phyloP scores from a whole-genome alignment of 2,329 filamentous ascomycete genomes.

The Thermoascus crustaceus region DNA sequence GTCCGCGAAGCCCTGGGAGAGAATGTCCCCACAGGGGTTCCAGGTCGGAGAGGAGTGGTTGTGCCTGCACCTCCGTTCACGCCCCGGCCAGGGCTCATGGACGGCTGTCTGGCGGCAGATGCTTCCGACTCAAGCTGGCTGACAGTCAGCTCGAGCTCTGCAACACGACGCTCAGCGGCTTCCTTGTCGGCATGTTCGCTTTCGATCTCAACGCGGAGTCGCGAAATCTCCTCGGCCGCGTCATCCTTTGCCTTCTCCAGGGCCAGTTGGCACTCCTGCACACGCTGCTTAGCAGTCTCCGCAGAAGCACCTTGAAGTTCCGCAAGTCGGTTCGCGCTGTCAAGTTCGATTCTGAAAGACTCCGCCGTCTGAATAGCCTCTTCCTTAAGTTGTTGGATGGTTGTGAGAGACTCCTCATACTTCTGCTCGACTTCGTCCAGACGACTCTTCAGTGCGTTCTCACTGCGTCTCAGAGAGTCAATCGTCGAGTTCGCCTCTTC shows the following conservation, averaged over 20 bases:
- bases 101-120: slow-evolving; percentile 34
- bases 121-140: slow-evolving; percentile 52
- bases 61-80: slow-evolving; percentile 44
- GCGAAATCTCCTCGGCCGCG: slow-evolving; percentile 51
- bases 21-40: slow-evolving; percentile 43
- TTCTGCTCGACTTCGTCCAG: slow-evolving; percentile 79
- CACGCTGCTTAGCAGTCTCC: slow-evolving; percentile 50
- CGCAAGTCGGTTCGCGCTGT: slow-evolving; percentile 69
- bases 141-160: slow-evolving; percentile 56
- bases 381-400: slow-evolving; percentile 79
- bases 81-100: slow-evolving; percentile 47
- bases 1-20: slow-evolving; percentile 48
- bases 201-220: slow-evolving; percentile 46
- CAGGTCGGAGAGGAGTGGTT: slow-evolving; percentile 42
- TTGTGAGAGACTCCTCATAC: slow-evolving; percentile 72
- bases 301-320: slow-evolving; percentile 58
- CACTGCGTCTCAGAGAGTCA: slow-evolving; percentile 69
- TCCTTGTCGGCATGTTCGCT: slow-evolving; percentile 53
- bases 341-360: slow-evolving; percentile 77
- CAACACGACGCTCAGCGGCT: slow-evolving; percentile 53
- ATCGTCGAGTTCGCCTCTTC: slow-evolving; percentile 74
- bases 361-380: slow-evolving; percentile 74
- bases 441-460: slow-evolving; percentile 70
- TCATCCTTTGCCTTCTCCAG: slow-evolving; percentile 54
- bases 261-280: slow-evolving; percentile 49